Evolutionary conservation across 192 early-diverging fungal genomes (phyloP).

Genomic region (Linnemannia zychae): DNA sequence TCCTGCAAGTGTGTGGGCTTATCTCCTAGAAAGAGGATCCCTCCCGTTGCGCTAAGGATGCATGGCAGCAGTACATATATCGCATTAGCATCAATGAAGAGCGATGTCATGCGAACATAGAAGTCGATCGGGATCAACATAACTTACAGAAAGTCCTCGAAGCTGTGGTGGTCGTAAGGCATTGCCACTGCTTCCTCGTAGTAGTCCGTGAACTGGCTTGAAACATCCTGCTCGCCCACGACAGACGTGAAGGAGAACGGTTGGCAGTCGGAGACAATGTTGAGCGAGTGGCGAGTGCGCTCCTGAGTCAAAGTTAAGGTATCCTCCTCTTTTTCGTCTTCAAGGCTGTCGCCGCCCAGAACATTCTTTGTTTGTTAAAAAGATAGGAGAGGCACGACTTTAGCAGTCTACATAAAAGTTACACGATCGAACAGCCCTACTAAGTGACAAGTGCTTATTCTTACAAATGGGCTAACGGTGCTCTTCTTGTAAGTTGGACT

Average conservation of each 20-base stretch:
- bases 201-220: conserved; percentile 1
- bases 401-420: background rate
- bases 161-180: conserved; percentile 15
- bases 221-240: conserved; percentile 7
- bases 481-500: background rate
- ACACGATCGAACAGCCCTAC: background rate
- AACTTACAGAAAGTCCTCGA: conserved; percentile 30
- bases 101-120: background rate
- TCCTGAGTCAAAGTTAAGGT: background rate
- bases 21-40: conserved; percentile 13
- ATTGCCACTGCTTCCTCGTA: conserved; percentile 8
- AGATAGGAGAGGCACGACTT: background rate
- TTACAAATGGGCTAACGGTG: background rate
- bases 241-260: conserved; percentile 8
- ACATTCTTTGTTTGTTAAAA: background rate
- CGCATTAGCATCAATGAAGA: conserved; percentile 21
- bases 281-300: conserved; percentile 11
- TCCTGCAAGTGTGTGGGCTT: conserved; percentile 11
- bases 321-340: conserved; percentile 20
- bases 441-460: background rate
- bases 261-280: conserved; percentile 12
- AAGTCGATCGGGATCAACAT: background rate
- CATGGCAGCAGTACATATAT: background rate
- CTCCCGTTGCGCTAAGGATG: conserved; percentile 7
- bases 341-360: background rate